phyloP scores from a whole-genome alignment of 352 stramenopile species.

The Pythium brachiatum region DNA sequence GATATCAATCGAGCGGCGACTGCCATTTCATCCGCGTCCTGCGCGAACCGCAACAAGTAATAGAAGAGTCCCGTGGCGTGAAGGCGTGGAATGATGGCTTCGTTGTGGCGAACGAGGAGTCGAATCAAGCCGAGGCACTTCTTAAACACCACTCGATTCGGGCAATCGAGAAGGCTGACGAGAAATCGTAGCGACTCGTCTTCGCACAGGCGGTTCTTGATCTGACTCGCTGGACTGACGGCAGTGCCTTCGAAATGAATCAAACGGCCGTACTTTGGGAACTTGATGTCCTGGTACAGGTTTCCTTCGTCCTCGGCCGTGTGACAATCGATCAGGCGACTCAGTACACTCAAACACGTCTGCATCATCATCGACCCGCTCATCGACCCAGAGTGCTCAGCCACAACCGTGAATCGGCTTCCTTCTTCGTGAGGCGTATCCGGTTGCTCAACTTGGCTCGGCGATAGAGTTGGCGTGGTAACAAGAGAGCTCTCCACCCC shows the following conservation, averaged over 20 bases:
- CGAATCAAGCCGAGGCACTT: slow-evolving; percentile 80
- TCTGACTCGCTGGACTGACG: slow-evolving; percentile 72
- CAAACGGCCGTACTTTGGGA: slow-evolving; percentile 73
- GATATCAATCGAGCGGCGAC: slow-evolving; percentile 75
- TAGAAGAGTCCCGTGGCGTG: slow-evolving; percentile 87
- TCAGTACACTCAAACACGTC: slow-evolving; percentile 81
- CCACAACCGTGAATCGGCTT: slow-evolving; percentile 66
- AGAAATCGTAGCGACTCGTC: slow-evolving; percentile 79
- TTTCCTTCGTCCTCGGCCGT: slow-evolving; percentile 79
- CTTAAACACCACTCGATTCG: slow-evolving; percentile 84
- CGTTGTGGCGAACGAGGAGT: slow-evolving; percentile 81
- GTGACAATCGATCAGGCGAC: slow-evolving; percentile 79
- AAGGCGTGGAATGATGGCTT: slow-evolving; percentile 78
- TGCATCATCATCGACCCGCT: slow-evolving; percentile 87
- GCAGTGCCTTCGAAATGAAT: slow-evolving; percentile 81
- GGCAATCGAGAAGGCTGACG: slow-evolving; percentile 74
- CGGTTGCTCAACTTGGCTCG: slow-evolving; percentile 24
- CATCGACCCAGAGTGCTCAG: slow-evolving; percentile 76
- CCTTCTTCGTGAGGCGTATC: slow-evolving; percentile 27
- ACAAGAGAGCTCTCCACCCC: slow-evolving; percentile 29
- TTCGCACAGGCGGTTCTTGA: slow-evolving; percentile 74
- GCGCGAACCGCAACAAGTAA: slow-evolving; percentile 76
- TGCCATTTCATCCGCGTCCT: slow-evolving; percentile 83
- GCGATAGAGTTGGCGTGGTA: slow-evolving; percentile 23
- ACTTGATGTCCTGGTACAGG: slow-evolving; percentile 74